Conservation (phyloP, 2,329 filamentous ascomycete genomes). For the Stagonosporopsis rhizophila region DNA sequence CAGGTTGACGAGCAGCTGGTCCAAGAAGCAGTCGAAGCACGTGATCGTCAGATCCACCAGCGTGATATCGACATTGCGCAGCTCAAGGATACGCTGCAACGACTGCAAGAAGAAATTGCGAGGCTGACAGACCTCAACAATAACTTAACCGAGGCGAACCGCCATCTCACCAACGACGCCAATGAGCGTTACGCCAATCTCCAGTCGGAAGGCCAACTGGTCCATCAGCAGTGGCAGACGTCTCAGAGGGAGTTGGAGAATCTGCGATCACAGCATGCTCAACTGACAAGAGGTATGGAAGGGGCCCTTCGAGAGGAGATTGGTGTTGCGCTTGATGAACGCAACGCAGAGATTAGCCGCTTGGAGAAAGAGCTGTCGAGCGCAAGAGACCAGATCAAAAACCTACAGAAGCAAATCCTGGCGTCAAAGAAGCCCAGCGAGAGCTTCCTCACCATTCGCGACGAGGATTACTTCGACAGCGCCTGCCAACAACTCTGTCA, state of each 20-base stretch:
- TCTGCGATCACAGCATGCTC: slow-evolving; percentile 68
- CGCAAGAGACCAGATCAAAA: slow-evolving; percentile 68
- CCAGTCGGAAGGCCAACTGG: slow-evolving; percentile 67
- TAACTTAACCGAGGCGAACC: slow-evolving; percentile 77
- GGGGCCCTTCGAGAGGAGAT: slow-evolving; percentile 68
- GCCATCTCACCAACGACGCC: slow-evolving; percentile 76
- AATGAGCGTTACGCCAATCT: slow-evolving; percentile 73
- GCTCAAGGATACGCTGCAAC: slow-evolving; percentile 78
- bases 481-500: slow-evolving; percentile 94
- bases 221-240: slow-evolving; percentile 62
- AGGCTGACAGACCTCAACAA: slow-evolving; percentile 85
- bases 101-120: slow-evolving; percentile 80
- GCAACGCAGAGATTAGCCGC: slow-evolving; percentile 81
- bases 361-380: slow-evolving; percentile 79
- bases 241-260: slow-evolving; percentile 73
- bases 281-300: slow-evolving; percentile 69
- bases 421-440: slow-evolving; percentile 65
- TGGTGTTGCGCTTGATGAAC: slow-evolving; percentile 72
- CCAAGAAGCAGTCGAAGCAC: slow-evolving; percentile 65
- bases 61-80: slow-evolving; percentile 87
- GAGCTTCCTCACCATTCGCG: slow-evolving; percentile 78
- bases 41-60: slow-evolving; percentile 75
- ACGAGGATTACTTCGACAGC: slow-evolving; percentile 94
- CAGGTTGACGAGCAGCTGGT: slow-evolving; percentile 59
- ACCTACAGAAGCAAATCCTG: slow-evolving; percentile 66